A percentile compares a stretch with the other conserved stretches of the same genome.
Conservation (phyloP, 2,329 filamentous ascomycete genomes). For the Endothia cerciana region DNA sequence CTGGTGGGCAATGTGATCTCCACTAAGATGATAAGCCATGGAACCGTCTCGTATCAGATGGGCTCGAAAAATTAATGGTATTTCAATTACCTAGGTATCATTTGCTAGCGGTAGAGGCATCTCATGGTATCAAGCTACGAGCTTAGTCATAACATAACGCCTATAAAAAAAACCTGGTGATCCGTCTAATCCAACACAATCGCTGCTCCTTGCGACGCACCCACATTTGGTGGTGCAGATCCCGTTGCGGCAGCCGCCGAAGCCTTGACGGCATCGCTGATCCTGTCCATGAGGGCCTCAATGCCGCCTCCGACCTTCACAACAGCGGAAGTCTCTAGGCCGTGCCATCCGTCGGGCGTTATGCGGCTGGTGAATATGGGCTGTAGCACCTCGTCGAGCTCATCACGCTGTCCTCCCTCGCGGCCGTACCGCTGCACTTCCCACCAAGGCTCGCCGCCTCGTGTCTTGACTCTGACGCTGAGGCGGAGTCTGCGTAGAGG, state of each 20-base stretch:
- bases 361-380: slow-evolving; percentile 48
- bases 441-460: slow-evolving; percentile 56
- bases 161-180: neutral
- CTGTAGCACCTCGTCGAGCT: slow-evolving; percentile 46
- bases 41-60: too few relatives aligned
- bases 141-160: slow-evolving; percentile 5
- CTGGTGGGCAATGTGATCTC: too few relatives aligned
- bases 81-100: slow-evolving; percentile 22
- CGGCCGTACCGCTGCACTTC: slow-evolving; percentile 47
- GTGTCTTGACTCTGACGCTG: slow-evolving; percentile 54
- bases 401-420: slow-evolving; percentile 31
- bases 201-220: slow-evolving; percentile 23
- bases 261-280: slow-evolving; percentile 51
- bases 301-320: slow-evolving; percentile 49
- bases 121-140: slow-evolving; percentile 28
- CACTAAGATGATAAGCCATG: too few relatives aligned
- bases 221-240: neutral
- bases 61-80: slow-evolving; percentile 16
- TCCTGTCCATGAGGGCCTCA: slow-evolving; percentile 48
- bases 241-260: slow-evolving; percentile 30
- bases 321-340: slow-evolving; percentile 49
- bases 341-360: slow-evolving; percentile 50
- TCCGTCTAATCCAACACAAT: slow-evolving; percentile 25
- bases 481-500: slow-evolving; percentile 49
- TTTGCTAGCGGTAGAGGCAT: slow-evolving; percentile 7